Base-by-base conservation (phyloP, 306 rosid species). In the Trifolium subterraneum region DNA sequence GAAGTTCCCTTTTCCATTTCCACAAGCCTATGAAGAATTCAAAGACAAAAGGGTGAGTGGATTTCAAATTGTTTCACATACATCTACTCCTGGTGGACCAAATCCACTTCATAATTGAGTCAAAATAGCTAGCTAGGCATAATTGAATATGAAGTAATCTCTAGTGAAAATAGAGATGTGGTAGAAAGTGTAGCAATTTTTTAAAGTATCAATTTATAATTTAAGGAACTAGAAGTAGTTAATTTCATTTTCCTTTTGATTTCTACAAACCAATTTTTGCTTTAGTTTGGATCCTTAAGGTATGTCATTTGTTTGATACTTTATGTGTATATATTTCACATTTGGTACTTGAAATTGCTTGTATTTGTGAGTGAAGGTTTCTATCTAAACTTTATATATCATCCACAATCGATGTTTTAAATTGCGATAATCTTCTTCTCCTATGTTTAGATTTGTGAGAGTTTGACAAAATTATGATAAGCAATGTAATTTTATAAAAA, bases 81-180 rank as follows among this genome's bases (percentile, higher is more conserved):
- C 81, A 68, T 42, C 83, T 36, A 86, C 84, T 73, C 90, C 95
- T 5, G 81, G 85, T 64, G 95, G 95, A 78, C 92, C 95, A 78
- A 84, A 90, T 67, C 92, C 90, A 67, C 92, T 90, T 87, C 95
- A 90, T 82, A 87, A 69, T 45, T 9, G 6, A 54, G 55, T 51
- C 10, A 41, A 31, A 41, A 39, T n/a, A n/a, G n/a, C n/a, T n/a
- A n/a, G n/a, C n/a, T 42, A 16, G 74, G 45, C 59, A 75, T n/a
- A 14, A 29, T 68, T 5, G 35, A 54, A 25, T 35, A 25, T 68
- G 47, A 29, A 75, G 65, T 22, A 15, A 15, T 62, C 54, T 62
- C 50, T 76, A 10, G 35, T 56, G 68, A 54, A 27, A 69, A 54
- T 64, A 35, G 12, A 76, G 87, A 80, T 80, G 79, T 65, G 59